Conservation (phyloP, 352 stramenopile species). For the Phytophthora pseudosyringae region DNA sequence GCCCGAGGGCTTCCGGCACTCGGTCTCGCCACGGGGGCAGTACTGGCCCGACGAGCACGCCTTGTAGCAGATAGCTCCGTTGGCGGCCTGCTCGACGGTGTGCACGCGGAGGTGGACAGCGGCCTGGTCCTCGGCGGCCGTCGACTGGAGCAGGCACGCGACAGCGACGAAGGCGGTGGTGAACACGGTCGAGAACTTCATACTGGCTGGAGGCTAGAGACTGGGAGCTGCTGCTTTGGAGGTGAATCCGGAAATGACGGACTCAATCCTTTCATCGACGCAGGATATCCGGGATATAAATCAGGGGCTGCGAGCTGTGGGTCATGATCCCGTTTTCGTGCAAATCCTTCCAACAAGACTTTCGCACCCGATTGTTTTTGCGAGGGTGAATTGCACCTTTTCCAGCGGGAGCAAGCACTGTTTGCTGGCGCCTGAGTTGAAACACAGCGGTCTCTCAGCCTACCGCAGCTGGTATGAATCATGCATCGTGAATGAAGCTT, state of each 20-base stretch:
- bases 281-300: not conserved
- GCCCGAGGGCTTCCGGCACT: slow-evolving; percentile 19
- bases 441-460: not conserved
- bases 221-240: not conserved
- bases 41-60: slow-evolving; percentile 25
- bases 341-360: slow-evolving; percentile 9
- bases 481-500: not conserved
- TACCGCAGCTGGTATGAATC: not conserved
- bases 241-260: slow-evolving; percentile 21
- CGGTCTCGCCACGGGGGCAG: slow-evolving; percentile 28
- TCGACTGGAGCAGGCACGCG: slow-evolving; percentile 24
- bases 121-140: slow-evolving; percentile 23
- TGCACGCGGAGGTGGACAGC: slow-evolving; percentile 39
- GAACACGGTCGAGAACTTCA: slow-evolving; percentile 45
- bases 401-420: slow-evolving; percentile 1
- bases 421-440: slow-evolving; percentile 9
- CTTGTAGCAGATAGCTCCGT: slow-evolving; percentile 29
- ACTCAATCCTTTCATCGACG: not conserved
- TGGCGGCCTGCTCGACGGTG: slow-evolving; percentile 18
- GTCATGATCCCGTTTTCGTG: slow-evolving; percentile 7
- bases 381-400: not conserved
- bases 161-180: slow-evolving; percentile 22
- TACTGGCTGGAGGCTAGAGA: slow-evolving; percentile 2
- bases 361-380: not conserved
- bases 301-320: not conserved